A percentile compares a stretch with the other conserved stretches of the same genome.
These are phyloP conservation scores for Blastocystis sp. DNA, from an alignment of 352 stramenopile genomes.

Conservation along the genomic window DNA sequence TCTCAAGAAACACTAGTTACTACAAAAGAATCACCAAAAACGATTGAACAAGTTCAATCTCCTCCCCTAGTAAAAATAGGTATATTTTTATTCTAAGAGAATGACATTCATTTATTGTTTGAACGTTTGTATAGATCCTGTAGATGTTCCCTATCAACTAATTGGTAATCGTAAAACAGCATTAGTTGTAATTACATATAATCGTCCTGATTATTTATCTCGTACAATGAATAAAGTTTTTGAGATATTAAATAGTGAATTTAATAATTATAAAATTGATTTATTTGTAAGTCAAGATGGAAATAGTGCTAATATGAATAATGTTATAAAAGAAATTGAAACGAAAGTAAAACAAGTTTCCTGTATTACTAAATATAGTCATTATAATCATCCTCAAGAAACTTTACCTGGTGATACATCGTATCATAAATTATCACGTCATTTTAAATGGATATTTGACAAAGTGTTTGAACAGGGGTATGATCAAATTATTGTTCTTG, in stretches of 20 bases:
- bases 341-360: not conserved
- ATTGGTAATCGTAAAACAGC: conserved; percentile 17
- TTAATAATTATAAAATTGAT: conserved; percentile 46
- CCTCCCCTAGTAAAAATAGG: too few species aligned
- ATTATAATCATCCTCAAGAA: conserved; percentile 38
- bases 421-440: conserved; percentile 51
- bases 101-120: too few species aligned
- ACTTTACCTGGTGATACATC: conserved; percentile 40
- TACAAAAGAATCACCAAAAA: too few species aligned
- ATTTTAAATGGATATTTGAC: conserved; percentile 55
- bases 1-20: too few species aligned
- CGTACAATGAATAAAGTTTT: conserved; percentile 48
- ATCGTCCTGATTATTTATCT: conserved; percentile 53
- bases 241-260: conserved; percentile 28
- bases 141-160: too few species aligned
- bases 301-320: conserved; percentile 41
- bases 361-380: conserved; percentile 31
- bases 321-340: conserved; percentile 44
- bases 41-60: too few species aligned
- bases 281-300: conserved; percentile 60
- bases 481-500: conserved; percentile 26
- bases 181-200: conserved; percentile 54
- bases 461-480: conserved; percentile 40
- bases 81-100: too few species aligned
- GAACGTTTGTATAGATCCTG: too few species aligned